Percentiles rank a stretch among this genome's conserved stretches.
phyloP scores from a whole-genome alignment of 2,329 filamentous ascomycete species.

The Cercospora sesami region DNA sequence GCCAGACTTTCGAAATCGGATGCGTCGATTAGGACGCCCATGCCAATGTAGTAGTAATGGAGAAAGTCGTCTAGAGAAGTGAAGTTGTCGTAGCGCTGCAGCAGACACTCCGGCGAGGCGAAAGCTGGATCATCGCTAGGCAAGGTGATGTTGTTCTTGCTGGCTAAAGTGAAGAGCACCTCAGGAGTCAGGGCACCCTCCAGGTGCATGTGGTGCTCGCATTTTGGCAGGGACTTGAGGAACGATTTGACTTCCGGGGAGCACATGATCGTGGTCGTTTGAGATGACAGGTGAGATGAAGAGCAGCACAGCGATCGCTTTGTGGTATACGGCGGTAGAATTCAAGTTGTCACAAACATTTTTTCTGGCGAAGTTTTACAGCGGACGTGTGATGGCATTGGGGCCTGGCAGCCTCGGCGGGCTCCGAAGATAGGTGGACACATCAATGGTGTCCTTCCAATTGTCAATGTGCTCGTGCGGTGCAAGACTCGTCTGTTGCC shows the following conservation, averaged over 20 bases:
- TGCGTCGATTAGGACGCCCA: constrained; percentile 64
- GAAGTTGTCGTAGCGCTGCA: constrained; percentile 66
- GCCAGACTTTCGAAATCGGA: constrained; percentile 73
- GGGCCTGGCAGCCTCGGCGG: not conserved
- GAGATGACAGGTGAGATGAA: not conserved
- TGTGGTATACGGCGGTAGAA: not conserved
- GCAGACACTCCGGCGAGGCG: constrained; percentile 59
- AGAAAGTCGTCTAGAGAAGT: constrained; percentile 74
- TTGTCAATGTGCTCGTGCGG: not conserved
- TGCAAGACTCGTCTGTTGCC: not conserved
- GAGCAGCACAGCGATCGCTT: not conserved
- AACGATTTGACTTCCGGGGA: constrained; percentile 58
- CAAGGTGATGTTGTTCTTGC: constrained; percentile 64
- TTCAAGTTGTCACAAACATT: not conserved
- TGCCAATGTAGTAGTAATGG: constrained; percentile 74
- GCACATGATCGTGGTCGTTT: constrained; percentile 44
- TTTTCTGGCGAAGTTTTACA: not conserved
- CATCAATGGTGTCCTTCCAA: not conserved
- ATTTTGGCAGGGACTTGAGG: constrained; percentile 66
- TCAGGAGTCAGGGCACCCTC: constrained; percentile 72
- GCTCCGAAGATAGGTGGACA: not conserved
- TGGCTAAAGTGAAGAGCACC: constrained; percentile 68
- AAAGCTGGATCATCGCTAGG: constrained; percentile 61
- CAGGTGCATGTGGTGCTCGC: constrained; percentile 78
- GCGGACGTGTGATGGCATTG: not conserved